Percentiles rank a stretch among this genome's conserved stretches.
Conservation (phyloP, 257 asterid genomes). For the Cinchona pubescens region DNA sequence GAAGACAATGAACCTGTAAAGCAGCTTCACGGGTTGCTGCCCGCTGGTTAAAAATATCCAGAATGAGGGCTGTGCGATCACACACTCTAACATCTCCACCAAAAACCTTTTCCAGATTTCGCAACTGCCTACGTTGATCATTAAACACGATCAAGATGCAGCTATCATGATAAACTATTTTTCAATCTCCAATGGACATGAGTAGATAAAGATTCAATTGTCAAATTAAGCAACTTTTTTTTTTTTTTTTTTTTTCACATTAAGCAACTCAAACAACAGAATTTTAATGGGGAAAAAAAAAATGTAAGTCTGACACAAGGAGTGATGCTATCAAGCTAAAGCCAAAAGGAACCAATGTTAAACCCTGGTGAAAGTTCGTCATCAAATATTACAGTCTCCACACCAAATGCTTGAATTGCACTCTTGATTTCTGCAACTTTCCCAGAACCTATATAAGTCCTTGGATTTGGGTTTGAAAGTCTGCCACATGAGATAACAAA, state of each 20-base stretch:
- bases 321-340: neutral
- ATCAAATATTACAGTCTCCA: slow-evolving; percentile 88
- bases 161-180: neutral
- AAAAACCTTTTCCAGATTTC: slow-evolving; percentile 82
- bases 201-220: neutral
- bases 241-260: no score
- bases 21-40: slow-evolving; percentile 98
- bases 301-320: neutral
- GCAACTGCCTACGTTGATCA: slow-evolving; percentile 67
- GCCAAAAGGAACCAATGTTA: slow-evolving; percentile 26
- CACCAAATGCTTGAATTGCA: slow-evolving; percentile 79
- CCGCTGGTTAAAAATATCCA: slow-evolving; percentile 90
- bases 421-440: slow-evolving; percentile 90
- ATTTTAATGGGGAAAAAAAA: no score
- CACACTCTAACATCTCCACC: slow-evolving; percentile 94
- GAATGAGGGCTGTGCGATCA: slow-evolving; percentile 96
- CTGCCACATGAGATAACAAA: slow-evolving; percentile 46
- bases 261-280: no score
- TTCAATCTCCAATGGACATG: neutral
- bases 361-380: slow-evolving; percentile 99
- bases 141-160: neutral
- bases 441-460: slow-evolving; percentile 94
- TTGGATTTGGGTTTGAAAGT: slow-evolving; percentile 72
- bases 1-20: slow-evolving; percentile 53
- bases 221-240: no score